phyloP scores from a whole-genome alignment of 2,329 filamentous ascomycete species.

The Malbranchea cinnamomea region DNA sequence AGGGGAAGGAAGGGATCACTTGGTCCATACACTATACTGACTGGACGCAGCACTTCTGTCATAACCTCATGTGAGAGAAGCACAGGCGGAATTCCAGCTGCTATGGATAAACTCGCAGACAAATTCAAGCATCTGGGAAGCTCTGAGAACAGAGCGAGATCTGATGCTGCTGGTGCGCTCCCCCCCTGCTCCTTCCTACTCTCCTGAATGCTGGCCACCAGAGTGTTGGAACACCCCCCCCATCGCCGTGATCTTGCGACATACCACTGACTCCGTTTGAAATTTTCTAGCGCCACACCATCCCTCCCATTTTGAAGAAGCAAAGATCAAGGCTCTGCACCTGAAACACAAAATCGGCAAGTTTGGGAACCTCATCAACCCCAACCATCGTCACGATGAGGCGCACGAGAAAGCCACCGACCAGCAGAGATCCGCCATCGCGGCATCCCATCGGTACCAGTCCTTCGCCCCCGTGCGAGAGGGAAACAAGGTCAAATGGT shows the following conservation, averaged over 20 bases:
- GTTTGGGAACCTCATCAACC: conserved; percentile 57
- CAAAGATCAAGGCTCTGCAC: conserved; percentile 40
- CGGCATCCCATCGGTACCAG: conserved; percentile 63
- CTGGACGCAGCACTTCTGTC: no score
- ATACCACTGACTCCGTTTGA: not conserved
- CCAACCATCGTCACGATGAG: conserved; percentile 85
- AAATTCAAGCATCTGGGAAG: conserved; percentile 11
- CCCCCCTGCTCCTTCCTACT: not conserved
- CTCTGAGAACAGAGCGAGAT: no score
- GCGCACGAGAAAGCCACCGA: conserved; percentile 77
- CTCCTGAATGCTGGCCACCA: not conserved
- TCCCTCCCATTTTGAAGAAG: conserved; percentile 24
- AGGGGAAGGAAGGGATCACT: no score
- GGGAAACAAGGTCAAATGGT: conserved; percentile 86
- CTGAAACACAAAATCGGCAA: conserved; percentile 50
- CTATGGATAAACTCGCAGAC: conserved; percentile 12
- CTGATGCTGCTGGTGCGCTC: not conserved
- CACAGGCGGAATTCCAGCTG: not conserved
- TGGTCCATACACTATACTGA: no score
- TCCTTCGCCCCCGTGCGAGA: conserved; percentile 79
- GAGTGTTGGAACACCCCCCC: no score
- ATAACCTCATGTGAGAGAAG: not conserved
- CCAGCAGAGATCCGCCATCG: conserved; percentile 63
- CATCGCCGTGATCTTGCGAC: no score
- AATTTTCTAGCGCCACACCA: conserved; percentile 12